Percentiles rank a stretch among this genome's conserved stretches.
phyloP scores from a whole-genome alignment of 129 eudicot species.

The Cynara cardunculus region DNA sequence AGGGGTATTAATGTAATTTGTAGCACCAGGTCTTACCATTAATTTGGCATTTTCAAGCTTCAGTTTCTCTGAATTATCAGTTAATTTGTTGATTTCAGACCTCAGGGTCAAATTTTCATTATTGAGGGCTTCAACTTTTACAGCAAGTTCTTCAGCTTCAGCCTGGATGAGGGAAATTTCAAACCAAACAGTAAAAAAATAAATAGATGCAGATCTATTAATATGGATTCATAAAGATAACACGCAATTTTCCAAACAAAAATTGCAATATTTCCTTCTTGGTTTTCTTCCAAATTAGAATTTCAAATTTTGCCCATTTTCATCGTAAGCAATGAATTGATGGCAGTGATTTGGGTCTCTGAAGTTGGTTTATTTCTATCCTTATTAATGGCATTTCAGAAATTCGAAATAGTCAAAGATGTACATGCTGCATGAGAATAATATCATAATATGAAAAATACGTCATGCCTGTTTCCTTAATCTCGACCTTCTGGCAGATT shows the following conservation, averaged over 20 bases:
- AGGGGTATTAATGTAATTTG: background rate
- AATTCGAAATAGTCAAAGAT: background rate
- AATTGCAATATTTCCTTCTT: background rate
- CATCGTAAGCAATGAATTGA: background rate
- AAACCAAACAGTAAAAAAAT: background rate
- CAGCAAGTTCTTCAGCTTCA: conserved; percentile 80
- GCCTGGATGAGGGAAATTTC: conserved; percentile 40
- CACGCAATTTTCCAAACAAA: background rate
- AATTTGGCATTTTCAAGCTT: conserved; percentile 68
- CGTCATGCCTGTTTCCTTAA: conserved; percentile 72
- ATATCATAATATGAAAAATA: background rate
- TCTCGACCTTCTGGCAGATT: conserved; percentile 91
- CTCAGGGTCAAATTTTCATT: conserved; percentile 61
- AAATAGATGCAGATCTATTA: background rate
- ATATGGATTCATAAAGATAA: background rate
- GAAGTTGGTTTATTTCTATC: background rate
- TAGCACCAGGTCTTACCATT: conserved; percentile 40
- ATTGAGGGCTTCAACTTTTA: conserved; percentile 63
- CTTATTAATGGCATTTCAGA: background rate
- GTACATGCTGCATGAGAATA: background rate
- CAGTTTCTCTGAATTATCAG: conserved; percentile 59
- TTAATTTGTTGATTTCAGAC: conserved; percentile 59
- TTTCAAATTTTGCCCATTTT: background rate
- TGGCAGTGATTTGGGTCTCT: background rate
- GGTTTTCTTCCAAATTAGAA: background rate